Base-by-base conservation (phyloP, 148 eudicot genomes). In the Pharnaceum exiguum region DNA sequence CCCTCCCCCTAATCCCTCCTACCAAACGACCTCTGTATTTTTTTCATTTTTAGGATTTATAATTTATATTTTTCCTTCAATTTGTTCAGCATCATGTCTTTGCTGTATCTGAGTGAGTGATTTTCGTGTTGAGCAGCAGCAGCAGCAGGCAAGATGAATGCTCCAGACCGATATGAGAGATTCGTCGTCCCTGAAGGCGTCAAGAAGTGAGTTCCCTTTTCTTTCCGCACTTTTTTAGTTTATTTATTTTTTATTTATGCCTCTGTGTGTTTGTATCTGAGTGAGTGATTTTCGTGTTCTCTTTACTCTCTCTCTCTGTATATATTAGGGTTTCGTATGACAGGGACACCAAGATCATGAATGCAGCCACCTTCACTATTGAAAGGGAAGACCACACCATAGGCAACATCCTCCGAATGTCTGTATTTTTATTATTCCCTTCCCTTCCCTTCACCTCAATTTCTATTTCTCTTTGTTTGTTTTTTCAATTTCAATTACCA, bases 171-270 rank as follows among this genome's bases (percentile, higher is more conserved):
- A 52, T 93, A 93, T 69, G 98, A 93, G 79, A 67, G 98, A 55
- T 93, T 93, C 70, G 98, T 93, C 51, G 98, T 93, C 50, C 98
- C 98, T 0, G 98, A 93, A 66, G 98, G 98, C 57, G 85, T 85
- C 30, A 83, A 84, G 61, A 93, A 93, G 95, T 90, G 74, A 67
- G 18, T 33, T 12, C 43, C 35, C 25, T 40, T 36, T 35, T 27
- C 39, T 2, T 51, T 6, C 24, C 21, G 5, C 16, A 6, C 6
- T 38, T 10, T 22, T 4, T 44, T 60, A 22, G 1, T 19, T 28
- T 4, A 1, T 17, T 4, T 12, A 10, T 12, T 25, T 2, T 32
- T 15, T 45, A 3, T 35, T 53, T 3, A 5, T 36, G 22, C n/a
- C 9, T 3, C 21, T 2, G 5, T 16, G n/a, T 39, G 15, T 3